Evolutionary conservation across 1,284 basidiomycete species (phyloP).

Genomic region (Golubevia pallescens): DNA sequence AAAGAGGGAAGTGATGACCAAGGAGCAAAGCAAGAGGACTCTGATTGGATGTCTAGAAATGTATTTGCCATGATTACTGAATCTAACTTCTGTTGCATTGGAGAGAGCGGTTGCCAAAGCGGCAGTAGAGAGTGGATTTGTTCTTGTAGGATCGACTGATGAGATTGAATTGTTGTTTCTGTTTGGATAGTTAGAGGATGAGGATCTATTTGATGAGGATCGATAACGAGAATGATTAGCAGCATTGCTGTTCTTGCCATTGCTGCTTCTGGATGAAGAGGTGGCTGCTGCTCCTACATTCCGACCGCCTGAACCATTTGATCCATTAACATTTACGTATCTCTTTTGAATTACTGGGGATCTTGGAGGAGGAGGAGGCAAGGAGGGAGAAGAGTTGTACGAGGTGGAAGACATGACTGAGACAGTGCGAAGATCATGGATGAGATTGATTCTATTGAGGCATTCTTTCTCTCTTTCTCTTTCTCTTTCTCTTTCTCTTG

Average conservation of each 20-base stretch:
- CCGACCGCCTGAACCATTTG: too few species aligned
- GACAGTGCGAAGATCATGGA: too few species aligned
- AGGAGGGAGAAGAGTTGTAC: too few species aligned
- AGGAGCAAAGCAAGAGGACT: slow-evolving; percentile 86
- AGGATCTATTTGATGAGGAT: not conserved
- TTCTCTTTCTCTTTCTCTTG: slow-evolving; percentile 10
- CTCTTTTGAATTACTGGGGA: too few species aligned
- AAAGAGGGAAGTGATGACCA: slow-evolving; percentile 94
- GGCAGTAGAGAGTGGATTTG: slow-evolving; percentile 5
- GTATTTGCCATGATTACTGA: slow-evolving; percentile 42
- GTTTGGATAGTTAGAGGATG: not conserved
- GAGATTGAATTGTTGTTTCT: not conserved
- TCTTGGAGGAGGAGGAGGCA: too few species aligned
- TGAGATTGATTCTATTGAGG: too few species aligned
- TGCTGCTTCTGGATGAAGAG: too few species aligned
- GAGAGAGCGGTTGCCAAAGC: not conserved
- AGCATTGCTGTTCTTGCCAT: too few species aligned
- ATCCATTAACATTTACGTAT: too few species aligned
- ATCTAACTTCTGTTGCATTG: slow-evolving; percentile 7
- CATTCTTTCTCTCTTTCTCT: slow-evolving; percentile 12
- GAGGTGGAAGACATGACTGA: too few species aligned
- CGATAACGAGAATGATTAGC: not conserved
- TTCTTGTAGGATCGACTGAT: not conserved
- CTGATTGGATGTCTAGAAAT: slow-evolving; percentile 78
- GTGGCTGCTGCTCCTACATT: too few species aligned